Evolutionary conservation across 2,329 filamentous ascomycete genomes (phyloP), one percentile per base, ranked within the genome.

Genomic region (Fusarium sp.): DNA sequence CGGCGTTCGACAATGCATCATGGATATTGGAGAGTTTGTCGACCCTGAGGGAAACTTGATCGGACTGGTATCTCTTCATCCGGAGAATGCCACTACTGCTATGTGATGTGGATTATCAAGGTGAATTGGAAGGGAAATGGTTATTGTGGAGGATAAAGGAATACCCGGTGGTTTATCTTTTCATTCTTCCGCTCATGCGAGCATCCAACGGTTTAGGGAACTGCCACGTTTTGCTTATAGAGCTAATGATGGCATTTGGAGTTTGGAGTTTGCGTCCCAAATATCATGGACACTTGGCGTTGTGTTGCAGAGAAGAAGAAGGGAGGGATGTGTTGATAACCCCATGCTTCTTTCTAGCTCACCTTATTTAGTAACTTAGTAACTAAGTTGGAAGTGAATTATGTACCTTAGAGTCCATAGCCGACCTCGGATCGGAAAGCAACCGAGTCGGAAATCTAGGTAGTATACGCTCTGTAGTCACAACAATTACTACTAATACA

Each of bases 21-120:
- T 77, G 75, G 75, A 77, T 50, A 72, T 77, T 61, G 70, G 74
- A 38, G 73, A 77, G 70, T 77, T 77, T 54, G 62, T 78, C 41
- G 75, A 77, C 31, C 60, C 75, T n/a, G 75, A 77, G 28, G 75
- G 75, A 28, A 77, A 77, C 67, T 31, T 77, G 56, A 65, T 77
- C 61, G 75, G 75, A 14, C 68, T 77, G 31, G 65, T 77, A 42
- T 63, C 75, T 28, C 65, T 74, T 36, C 75, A 77, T 41, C 65
- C 72, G 45, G 73, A 73, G 61, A 72, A 70, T 72, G 71, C 60
- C 48, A 68, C 53, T 60, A 56, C 70, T 61, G 53, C 55, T 13
- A 54, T 61, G 58, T 30, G 70, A 56, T 35, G 44, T 54, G 39
- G 50, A 38, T 67, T 61, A 33, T 42, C 53, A 28, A 55, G 57